Evolutionary conservation across 345 rosid genomes (phyloP).

Genomic region (Acer negundo): DNA sequence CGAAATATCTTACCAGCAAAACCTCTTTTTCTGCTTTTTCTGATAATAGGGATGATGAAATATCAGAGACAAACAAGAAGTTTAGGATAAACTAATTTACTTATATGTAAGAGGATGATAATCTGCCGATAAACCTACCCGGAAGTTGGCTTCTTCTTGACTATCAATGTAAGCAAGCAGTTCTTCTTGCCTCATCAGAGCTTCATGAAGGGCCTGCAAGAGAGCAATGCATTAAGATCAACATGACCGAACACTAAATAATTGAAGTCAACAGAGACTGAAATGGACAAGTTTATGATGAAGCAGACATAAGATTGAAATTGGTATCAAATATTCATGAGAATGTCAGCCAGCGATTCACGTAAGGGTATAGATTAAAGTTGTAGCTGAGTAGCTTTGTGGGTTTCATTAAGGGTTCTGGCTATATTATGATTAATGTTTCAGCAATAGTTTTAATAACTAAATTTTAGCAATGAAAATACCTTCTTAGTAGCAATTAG

Average conservation of each 20-base stretch:
- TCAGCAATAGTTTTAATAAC: not conserved
- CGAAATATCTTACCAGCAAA: constrained; percentile 52
- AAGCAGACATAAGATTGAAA: too few species aligned
- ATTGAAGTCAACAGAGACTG: not conserved
- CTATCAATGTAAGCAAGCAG: constrained; percentile 90
- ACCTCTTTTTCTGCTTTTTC: constrained; percentile 82
- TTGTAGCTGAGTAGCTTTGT: too few species aligned
- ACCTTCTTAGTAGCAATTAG: constrained; percentile 99
- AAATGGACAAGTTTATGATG: too few species aligned
- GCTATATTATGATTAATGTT: not conserved
- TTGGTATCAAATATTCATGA: too few species aligned
- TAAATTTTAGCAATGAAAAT: not conserved
- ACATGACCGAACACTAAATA: not conserved
- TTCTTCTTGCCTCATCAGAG: constrained; percentile 96
- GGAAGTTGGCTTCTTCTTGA: constrained; percentile 68
- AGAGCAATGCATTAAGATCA: not conserved
- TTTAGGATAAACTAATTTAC: not conserved
- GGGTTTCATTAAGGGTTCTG: not conserved
- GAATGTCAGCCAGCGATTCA: too few species aligned
- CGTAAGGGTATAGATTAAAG: too few species aligned
- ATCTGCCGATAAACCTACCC: constrained; percentile 43
- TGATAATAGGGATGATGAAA: constrained; percentile 21
- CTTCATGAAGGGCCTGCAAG: constrained; percentile 87
- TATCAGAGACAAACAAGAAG: constrained; percentile 7
- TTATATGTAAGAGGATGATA: not conserved